Conservation (phyloP, 2,329 filamentous ascomycete species). For the Aspergillus novoparasiticus region DNA sequence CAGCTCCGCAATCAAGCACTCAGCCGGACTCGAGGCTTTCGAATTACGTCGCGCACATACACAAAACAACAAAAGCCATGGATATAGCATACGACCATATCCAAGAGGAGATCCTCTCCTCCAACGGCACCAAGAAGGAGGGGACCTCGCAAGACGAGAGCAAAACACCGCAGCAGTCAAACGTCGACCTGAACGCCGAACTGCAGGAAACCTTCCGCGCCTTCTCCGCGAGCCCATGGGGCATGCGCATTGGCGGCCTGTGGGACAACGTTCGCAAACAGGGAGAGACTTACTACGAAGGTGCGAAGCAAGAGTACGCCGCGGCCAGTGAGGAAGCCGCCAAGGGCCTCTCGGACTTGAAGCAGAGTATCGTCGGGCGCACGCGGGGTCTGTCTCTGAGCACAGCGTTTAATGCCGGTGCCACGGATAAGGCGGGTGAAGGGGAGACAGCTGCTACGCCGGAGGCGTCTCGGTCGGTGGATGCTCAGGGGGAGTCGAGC, state of each 20-base stretch:
- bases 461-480: constrained; percentile 13
- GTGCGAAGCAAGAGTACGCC: constrained; percentile 77
- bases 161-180: constrained; percentile 40
- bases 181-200: constrained; percentile 73
- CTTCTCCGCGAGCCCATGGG: constrained; percentile 90
- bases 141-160: constrained; percentile 43
- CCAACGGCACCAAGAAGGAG: constrained; percentile 56
- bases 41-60: constrained; percentile 12
- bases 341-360: constrained; percentile 74
- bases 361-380: constrained; percentile 67
- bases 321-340: constrained; percentile 78
- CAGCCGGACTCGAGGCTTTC: constrained; percentile 12
- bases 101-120: constrained; percentile 72
- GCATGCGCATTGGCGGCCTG: constrained; percentile 81
- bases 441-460: constrained; percentile 30
- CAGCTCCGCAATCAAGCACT: constrained; percentile 14
- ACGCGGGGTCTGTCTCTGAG: constrained; percentile 74
- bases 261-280: constrained; percentile 93
- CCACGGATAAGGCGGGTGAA: constrained; percentile 30
- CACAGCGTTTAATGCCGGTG: constrained; percentile 28
- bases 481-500: constrained; percentile 27
- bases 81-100: constrained; percentile 98
- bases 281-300: constrained; percentile 86
- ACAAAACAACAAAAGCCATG: constrained; percentile 57
- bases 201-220: constrained; percentile 95